Evolutionary conservation across 2,329 filamentous ascomycete genomes (phyloP), one percentile per base, ranked within the genome.

Genomic region (Blumeriella jaapii): DNA sequence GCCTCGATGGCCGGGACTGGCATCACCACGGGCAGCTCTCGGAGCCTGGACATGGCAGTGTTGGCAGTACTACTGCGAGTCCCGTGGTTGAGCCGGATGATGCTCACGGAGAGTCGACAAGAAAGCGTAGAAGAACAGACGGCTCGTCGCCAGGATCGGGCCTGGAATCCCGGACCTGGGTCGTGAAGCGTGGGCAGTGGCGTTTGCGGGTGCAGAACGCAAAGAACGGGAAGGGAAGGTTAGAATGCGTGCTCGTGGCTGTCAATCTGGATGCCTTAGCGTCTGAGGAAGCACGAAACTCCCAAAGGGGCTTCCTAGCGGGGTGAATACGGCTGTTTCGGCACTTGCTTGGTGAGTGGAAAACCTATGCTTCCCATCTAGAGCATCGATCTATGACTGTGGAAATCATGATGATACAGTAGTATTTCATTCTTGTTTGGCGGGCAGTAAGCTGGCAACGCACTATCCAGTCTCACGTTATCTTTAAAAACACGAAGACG

Each of bases 251-350:
- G 14, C 66, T 93, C 31, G 67, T 81, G 11, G 82, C 76, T 1
- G 81, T 87, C 20, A 85, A 82, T 57, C 54, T 93, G 16, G 81
- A 93, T 47, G 80, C 78, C 0, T 70, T 76, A 47, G 78, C 68
- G 34, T 68, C 66, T 6, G 74, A 89, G 58, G 63, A 66, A 42
- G 67, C 67, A 8, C 69, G 82, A 44, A 93, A 93, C 60, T 60
- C 59, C 31, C 57, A 64, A 32, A 68, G 81, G 42, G 61, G 59
- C 0, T 93, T 93, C 54, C 56, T 93, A 29, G 39, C 31, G 5
- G 27, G 23, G 24, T 43, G n/a, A n/a, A n/a, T n/a, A n/a, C n/a
- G n/a, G n/a, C n/a, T n/a, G n/a, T n/a, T n/a, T n/a, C n/a, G n/a
- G n/a, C n/a, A n/a, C n/a, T n/a, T n/a, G n/a, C n/a, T n/a, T n/a